Base-by-base conservation (phyloP, 2,329 filamentous ascomycete genomes). In the Coniochaeta hoffmannii region DNA sequence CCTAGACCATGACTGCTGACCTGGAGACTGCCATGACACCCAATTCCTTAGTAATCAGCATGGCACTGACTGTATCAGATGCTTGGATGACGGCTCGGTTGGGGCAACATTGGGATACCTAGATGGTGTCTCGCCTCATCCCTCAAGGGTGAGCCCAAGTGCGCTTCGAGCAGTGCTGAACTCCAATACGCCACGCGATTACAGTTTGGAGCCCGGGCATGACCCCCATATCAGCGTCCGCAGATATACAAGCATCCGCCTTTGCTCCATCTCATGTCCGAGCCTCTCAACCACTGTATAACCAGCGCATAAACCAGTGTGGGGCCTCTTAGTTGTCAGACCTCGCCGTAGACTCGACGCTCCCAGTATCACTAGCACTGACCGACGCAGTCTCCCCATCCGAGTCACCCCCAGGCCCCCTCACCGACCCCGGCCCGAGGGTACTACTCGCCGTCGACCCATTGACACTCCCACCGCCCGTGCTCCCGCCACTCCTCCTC, bases 321-420 rank as follows among this genome's bases (percentile, higher is more conserved):
- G n/a, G n/a, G n/a, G n/a, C n/a, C n/a, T n/a, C 14, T 46, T n/a
- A 46, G 12, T 12, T 28, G 19, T 62, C 59, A 9, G 53, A 61
- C 22, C 55, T 46, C 30, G 34, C 49, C 24, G 32, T 50, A 34
- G 62, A 63, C 28, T 55, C 55, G 19, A 61, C 56, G 19, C 60
- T 63, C 4, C 59, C 62, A 24, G 59, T 61, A 41, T 65, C 61
- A 30, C 59, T 64, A 9, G 41, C 41, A 28, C 41, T 46, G 8
- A 57, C 56, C 19, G 62, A 60, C 30, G 51, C 55, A 2, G 55
- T 56, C 32, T 64, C 62, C 10, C 49, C 50, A 15, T 63, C 63
- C 54, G 61, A 64, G 54, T 64, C 63, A 35, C 59, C 63, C 28
- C 58, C 57, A 4, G 46, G n/a, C 5, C 56, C 55, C 41, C 56